Base-by-base conservation (phyloP, 805 yeast species). In the Schizosaccharomyces lindneri region DNA sequence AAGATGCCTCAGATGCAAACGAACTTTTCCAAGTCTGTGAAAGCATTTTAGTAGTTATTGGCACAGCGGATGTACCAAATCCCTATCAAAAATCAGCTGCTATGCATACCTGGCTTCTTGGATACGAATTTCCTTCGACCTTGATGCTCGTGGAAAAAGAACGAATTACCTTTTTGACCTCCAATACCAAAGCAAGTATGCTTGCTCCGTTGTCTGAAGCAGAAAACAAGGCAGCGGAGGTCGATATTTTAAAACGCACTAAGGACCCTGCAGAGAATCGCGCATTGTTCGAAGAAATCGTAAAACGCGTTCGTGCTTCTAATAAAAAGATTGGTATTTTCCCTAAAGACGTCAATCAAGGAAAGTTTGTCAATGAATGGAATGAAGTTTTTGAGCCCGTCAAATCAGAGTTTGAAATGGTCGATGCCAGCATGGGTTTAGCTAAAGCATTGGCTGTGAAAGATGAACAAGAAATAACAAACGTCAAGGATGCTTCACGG, bases 111-210 rank as follows among this genome's bases (percentile, higher is more conserved):
- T 90, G 97, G 97, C 74, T 90, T 62, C 73, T 90, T 60, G 95
- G 97, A 3, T 90, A 89, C 70, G 97, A 93, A 70, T 90, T 90
- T 69, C 94, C 95, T n/a, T 93, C 93, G 61, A 88, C 97, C 1
- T 81, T 82, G 39, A 72, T 90, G 61, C 80, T 78, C 61, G 73
- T 89, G 63, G 78, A 85, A 2, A 76, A 78, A 62, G 79, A 78
- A 48, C 81, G 80, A 65, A 74, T 81, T 48, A 71, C 81, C 3
- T 74, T 90, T 62, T 76, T 89, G 63, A 89, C 97, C 0, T 82
- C 90, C 39, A 83, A 81, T 60, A 87, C 87, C 5, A 90, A 90
- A 72, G 87, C 94, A 55, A 86, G 83, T 70, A 84, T 88, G 73
- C 74, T 90, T 66, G 78, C 77, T 55, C 78, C 80, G 5, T 75